These are phyloP conservation scores for Pseudovirgaria hyperparasitica DNA, from an alignment of 2,329 filamentous ascomycete genomes.

Conservation along the genomic window DNA sequence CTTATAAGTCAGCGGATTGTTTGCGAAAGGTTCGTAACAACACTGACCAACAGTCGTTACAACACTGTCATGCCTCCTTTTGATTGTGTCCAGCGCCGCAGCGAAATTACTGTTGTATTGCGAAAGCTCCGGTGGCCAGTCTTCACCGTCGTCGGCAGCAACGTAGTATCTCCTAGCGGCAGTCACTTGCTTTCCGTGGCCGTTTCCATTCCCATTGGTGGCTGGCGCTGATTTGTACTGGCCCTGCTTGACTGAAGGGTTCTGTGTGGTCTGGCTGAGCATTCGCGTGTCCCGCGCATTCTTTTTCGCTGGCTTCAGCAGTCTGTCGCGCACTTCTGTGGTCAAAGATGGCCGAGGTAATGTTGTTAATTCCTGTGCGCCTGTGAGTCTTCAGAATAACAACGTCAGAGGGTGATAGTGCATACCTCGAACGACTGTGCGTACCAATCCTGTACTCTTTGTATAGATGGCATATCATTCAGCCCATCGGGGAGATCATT, in stretches of 20 bases:
- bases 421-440: slow-evolving; percentile 96
- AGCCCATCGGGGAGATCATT: slow-evolving; percentile 86
- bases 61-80: slow-evolving; percentile 88
- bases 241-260: slow-evolving; percentile 76
- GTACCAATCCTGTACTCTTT: slow-evolving; percentile 94
- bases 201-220: slow-evolving; percentile 36
- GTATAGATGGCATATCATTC: slow-evolving; percentile 95
- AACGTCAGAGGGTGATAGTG: slow-evolving; percentile 6
- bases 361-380: slow-evolving; percentile 72
- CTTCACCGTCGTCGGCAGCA: slow-evolving; percentile 71
- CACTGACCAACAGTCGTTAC: slow-evolving; percentile 69
- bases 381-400: slow-evolving; percentile 16
- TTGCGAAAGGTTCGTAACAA: not conserved
- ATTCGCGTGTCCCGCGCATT: slow-evolving; percentile 50
- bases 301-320: slow-evolving; percentile 54
- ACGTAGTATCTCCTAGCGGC: slow-evolving; percentile 68
- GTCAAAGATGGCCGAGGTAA: slow-evolving; percentile 66
- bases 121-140: slow-evolving; percentile 89
- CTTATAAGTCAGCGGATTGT: not conserved
- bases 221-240: slow-evolving; percentile 55
- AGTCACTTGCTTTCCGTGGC: slow-evolving; percentile 30
- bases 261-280: slow-evolving; percentile 72
- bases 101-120: slow-evolving; percentile 91
- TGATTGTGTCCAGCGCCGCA: slow-evolving; percentile 82
- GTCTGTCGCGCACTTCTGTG: slow-evolving; percentile 61